phyloP scores from a whole-genome alignment of 768 basidiomycete genomes.

The Naematelia aurantialba region DNA sequence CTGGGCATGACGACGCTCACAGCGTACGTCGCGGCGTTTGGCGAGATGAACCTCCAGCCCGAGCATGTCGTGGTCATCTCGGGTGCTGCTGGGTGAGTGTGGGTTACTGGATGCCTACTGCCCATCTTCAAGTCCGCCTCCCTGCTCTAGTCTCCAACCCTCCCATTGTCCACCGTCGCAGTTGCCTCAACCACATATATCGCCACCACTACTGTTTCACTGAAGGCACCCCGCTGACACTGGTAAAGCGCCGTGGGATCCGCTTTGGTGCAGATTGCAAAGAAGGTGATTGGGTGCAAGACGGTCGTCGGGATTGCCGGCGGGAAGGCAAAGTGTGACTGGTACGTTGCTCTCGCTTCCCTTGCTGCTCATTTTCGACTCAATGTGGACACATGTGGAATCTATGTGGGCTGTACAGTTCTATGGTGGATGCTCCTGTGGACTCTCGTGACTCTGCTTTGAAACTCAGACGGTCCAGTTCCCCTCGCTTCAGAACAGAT shows the following conservation, averaged over 20 bases:
- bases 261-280: constrained; percentile 37
- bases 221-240: constrained; percentile 2
- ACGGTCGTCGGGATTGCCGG: constrained; percentile 47
- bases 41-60: constrained; percentile 32
- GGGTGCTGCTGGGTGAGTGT: constrained; percentile 46
- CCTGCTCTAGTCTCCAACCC: background rate
- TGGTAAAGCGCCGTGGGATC: constrained; percentile 23
- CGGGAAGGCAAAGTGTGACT: constrained; percentile 44
- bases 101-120: too few species aligned
- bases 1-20: constrained; percentile 38
- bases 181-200: too few species aligned
- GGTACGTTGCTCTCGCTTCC: constrained; percentile 14
- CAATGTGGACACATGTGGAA: too few species aligned
- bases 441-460: too few species aligned
- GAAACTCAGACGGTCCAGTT: too few species aligned
- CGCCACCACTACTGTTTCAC: too few species aligned
- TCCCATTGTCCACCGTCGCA: too few species aligned
- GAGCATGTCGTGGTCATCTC: constrained; percentile 39
- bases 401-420: too few species aligned
- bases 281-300: constrained; percentile 43
- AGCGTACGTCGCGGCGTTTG: constrained; percentile 34
- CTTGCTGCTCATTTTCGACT: background rate
- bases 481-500: too few species aligned
- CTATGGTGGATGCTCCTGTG: too few species aligned
- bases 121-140: too few species aligned